Conservation (phyloP, 768 basidiomycete species). For the Russula lepida region DNA sequence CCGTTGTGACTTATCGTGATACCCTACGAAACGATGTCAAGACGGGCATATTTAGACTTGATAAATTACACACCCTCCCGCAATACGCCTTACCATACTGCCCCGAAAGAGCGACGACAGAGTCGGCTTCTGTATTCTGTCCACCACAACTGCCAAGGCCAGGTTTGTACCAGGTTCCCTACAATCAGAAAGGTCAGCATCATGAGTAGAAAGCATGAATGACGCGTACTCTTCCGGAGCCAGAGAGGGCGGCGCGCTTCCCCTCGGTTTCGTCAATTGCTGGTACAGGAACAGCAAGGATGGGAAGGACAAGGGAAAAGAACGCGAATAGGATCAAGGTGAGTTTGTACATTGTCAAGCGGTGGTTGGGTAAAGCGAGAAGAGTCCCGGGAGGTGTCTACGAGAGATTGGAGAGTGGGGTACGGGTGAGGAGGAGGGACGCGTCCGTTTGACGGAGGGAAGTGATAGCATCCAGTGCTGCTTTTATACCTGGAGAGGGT, state of each 20-base stretch:
- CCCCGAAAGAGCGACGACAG: slow-evolving; percentile 15
- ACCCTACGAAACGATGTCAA: slow-evolving; percentile 2
- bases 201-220: not conserved
- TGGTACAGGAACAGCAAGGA: slow-evolving; percentile 41
- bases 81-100: slow-evolving; percentile 2
- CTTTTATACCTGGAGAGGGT: slow-evolving; percentile 16
- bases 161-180: slow-evolving; percentile 16
- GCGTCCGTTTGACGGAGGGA: slow-evolving; percentile 18
- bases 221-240: slow-evolving; percentile 46
- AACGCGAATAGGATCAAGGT: slow-evolving; percentile 32
- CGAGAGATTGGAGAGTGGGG: slow-evolving; percentile 7
- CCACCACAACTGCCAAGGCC: slow-evolving; percentile 19
- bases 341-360: slow-evolving; percentile 34
- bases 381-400: not conserved
- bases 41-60: not conserved
- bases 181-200: not conserved
- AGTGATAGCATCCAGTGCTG: not conserved
- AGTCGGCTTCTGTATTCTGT: not conserved
- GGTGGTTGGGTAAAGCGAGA: not conserved
- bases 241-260: slow-evolving; percentile 39
- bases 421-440: slow-evolving; percentile 22
- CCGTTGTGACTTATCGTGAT: slow-evolving; percentile 1
- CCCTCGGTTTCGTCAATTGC: slow-evolving; percentile 26
- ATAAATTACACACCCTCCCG: slow-evolving; percentile 5
- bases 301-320: slow-evolving; percentile 35